Percentiles rank a stretch among this genome's conserved stretches.
Conservation (phyloP, 2,329 filamentous ascomycete genomes). For the Lomentospora prolificans region DNA sequence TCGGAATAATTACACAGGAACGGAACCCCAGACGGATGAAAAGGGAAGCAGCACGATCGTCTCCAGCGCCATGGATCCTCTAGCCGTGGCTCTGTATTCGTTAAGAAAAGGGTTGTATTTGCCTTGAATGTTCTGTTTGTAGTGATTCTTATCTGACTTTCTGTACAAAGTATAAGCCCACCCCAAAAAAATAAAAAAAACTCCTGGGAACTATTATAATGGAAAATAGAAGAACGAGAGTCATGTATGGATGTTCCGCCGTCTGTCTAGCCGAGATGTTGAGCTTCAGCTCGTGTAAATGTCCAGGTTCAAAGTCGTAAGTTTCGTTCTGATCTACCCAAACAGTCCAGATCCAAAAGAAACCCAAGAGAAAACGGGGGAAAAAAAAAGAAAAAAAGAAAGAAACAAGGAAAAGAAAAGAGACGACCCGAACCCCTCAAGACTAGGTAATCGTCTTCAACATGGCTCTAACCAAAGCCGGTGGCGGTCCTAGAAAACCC, state of each 20-base stretch:
- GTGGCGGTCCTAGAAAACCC: slow-evolving; percentile 5
- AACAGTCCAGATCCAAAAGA: neutral
- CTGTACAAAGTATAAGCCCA: no score
- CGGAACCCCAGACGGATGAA: neutral
- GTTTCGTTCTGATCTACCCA: neutral
- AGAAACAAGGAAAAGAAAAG: slow-evolving; percentile 13
- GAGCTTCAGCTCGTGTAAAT: neutral
- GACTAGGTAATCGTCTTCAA: slow-evolving; percentile 3
- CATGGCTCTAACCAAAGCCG: slow-evolving; percentile 6
- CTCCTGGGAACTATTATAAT: no score
- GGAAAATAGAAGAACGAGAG: no score
- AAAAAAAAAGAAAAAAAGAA: neutral
- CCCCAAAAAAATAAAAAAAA: no score
- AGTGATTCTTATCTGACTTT: no score
- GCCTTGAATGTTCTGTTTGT: no score
- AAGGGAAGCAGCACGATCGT: no score
- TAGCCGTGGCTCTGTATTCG: no score
- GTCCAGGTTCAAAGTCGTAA: neutral
- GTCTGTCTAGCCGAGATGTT: neutral
- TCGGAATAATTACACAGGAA: neutral
- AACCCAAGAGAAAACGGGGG: neutral
- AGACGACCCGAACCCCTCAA: neutral
- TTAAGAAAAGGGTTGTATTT: no score
- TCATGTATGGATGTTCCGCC: no score
- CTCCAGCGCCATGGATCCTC: neutral